Conservation (phyloP, 495 filamentous ascomycete species). For the Antarctomyces pellizariae region DNA sequence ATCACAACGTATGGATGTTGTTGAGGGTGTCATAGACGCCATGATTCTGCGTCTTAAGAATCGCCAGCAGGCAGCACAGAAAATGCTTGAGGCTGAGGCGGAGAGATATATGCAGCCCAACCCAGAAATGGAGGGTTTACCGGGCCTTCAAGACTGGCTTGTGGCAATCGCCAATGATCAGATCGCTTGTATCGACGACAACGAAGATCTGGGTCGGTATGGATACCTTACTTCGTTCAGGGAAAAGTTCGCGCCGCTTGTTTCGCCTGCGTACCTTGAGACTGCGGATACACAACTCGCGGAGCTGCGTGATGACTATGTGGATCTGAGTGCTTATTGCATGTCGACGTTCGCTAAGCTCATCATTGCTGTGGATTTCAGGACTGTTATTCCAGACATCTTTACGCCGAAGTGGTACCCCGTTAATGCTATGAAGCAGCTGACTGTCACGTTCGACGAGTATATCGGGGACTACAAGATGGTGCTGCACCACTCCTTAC, state of each 20-base stretch:
- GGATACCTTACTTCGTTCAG: slow-evolving; percentile 67
- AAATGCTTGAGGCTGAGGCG: slow-evolving; percentile 70
- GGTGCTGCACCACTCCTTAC: slow-evolving; percentile 61
- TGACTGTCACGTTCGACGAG: slow-evolving; percentile 80
- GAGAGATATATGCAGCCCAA: slow-evolving; percentile 36
- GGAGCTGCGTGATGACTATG: slow-evolving; percentile 63
- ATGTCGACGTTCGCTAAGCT: slow-evolving; percentile 61
- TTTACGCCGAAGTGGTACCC: slow-evolving; percentile 81
- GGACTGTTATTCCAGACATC: slow-evolving; percentile 55
- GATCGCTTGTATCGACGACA: slow-evolving; percentile 89
- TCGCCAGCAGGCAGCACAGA: slow-evolving; percentile 66
- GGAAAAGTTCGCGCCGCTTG: slow-evolving; percentile 49
- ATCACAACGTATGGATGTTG: slow-evolving; percentile 63
- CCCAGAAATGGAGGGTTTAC: slow-evolving; percentile 53
- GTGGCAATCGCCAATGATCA: slow-evolving; percentile 97
- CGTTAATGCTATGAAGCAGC: slow-evolving; percentile 60
- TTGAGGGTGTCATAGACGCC: slow-evolving; percentile 79
- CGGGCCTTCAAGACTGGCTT: slow-evolving; percentile 74
- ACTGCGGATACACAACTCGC: slow-evolving; percentile 47
- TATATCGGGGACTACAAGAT: slow-evolving; percentile 68
- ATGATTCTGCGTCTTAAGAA: slow-evolving; percentile 70
- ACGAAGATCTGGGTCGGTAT: slow-evolving; percentile 39
- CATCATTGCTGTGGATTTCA: slow-evolving; percentile 75
- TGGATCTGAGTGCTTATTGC: slow-evolving; percentile 80
- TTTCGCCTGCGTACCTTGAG: slow-evolving; percentile 59